Evolutionary conservation across 352 stramenopile species (phyloP).

Genomic region (Phytophthora lateralis): DNA sequence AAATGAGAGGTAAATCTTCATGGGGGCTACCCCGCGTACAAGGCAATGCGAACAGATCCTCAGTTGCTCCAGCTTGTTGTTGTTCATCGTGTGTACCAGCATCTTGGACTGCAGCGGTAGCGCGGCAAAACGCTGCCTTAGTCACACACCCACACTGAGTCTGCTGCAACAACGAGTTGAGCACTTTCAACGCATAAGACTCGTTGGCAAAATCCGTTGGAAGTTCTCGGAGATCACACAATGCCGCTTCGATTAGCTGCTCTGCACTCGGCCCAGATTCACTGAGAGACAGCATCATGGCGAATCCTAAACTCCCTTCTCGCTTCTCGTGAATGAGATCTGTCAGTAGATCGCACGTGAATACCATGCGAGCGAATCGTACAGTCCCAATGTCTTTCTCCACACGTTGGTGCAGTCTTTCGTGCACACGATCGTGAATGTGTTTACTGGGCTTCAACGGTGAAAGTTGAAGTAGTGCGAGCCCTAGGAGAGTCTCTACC

Average conservation of each 20-base stretch:
- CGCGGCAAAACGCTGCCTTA: constrained; percentile 48
- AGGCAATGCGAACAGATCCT: constrained; percentile 4
- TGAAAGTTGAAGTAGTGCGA: constrained; percentile 64
- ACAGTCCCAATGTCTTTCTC: constrained; percentile 46
- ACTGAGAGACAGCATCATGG: constrained; percentile 51
- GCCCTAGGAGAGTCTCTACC: constrained; percentile 25
- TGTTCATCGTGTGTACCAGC: not conserved
- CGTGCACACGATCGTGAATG: constrained; percentile 19
- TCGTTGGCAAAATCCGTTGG: constrained; percentile 72
- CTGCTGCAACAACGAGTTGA: constrained; percentile 80
- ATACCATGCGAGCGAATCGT: constrained; percentile 73
- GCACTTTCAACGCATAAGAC: constrained; percentile 73
- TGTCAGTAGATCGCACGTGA: constrained; percentile 79
- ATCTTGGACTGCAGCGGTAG: constrained; percentile 11
- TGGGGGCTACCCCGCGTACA: constrained; percentile 51
- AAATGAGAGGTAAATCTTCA: constrained; percentile 64
- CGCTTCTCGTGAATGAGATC: constrained; percentile 78
- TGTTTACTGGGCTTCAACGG: constrained; percentile 22
- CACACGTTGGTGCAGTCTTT: constrained; percentile 28
- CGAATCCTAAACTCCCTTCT: constrained; percentile 59
- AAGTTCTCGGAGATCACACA: constrained; percentile 52
- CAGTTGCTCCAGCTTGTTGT: not conserved
- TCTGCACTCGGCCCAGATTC: constrained; percentile 32
- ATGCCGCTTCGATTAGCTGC: constrained; percentile 47
- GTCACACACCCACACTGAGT: constrained; percentile 73